Evolutionary conservation across 768 basidiomycete genomes (phyloP).

Genomic region (Kwoniella newhampshirensis): DNA sequence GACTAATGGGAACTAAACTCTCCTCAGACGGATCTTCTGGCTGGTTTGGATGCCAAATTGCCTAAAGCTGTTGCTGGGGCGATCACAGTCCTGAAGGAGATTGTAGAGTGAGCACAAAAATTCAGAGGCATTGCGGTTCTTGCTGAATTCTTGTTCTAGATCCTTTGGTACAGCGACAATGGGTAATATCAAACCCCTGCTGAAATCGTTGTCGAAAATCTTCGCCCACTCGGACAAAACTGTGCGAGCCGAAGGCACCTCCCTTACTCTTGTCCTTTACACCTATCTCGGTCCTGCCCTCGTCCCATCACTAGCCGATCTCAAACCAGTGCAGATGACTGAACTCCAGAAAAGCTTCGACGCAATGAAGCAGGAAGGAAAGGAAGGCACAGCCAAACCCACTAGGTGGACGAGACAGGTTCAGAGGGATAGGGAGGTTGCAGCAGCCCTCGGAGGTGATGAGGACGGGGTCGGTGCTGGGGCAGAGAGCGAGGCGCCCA

Average conservation of each 20-base stretch:
- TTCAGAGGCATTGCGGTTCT: background rate
- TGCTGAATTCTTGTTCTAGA: conserved; percentile 55
- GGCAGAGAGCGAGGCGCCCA: conserved; percentile 57
- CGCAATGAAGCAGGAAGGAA: conserved; percentile 74
- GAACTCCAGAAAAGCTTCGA: conserved; percentile 91
- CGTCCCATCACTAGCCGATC: conserved; percentile 77
- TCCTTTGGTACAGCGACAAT: conserved; percentile 72
- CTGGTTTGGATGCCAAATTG: conserved; percentile 85
- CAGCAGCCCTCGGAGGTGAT: conserved; percentile 30
- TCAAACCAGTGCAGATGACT: conserved; percentile 96
- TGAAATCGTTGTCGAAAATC: conserved; percentile 86
- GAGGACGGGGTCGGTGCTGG: conserved; percentile 58
- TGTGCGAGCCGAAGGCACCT: conserved; percentile 85
- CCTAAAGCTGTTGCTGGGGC: conserved; percentile 87
- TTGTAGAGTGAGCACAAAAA: conserved; percentile 71
- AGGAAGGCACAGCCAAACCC: conserved; percentile 77
- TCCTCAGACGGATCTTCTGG: conserved; percentile 70
- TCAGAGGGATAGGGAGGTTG: conserved; percentile 58
- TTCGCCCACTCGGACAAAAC: conserved; percentile 93
- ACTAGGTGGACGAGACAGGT: conserved; percentile 77
- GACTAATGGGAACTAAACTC: background rate
- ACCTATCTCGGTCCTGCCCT: conserved; percentile 81
- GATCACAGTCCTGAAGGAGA: conserved; percentile 74
- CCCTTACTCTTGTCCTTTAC: conserved; percentile 73
- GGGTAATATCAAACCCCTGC: conserved; percentile 62